A percentile compares a stretch with the other conserved stretches of the same genome.
These are phyloP conservation scores for Amaranthus hypochondriacus DNA, from an alignment of 148 eudicot genomes.

Conservation along the genomic window DNA sequence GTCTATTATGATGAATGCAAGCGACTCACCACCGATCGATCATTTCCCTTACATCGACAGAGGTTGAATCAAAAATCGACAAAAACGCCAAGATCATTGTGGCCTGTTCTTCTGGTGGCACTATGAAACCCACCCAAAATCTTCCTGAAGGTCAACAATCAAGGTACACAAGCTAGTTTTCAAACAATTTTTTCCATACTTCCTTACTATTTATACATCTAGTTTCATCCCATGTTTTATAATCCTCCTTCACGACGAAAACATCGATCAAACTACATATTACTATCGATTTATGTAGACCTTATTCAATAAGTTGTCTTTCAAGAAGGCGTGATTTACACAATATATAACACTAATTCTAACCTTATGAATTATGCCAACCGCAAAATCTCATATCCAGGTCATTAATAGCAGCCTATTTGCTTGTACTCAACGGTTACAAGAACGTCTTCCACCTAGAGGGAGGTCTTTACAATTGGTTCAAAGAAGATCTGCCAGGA, in stretches of 20 bases:
- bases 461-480: slow-evolving; percentile 88
- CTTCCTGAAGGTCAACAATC: slow-evolving; percentile 99
- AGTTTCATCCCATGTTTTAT: not conserved
- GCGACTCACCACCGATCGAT: slow-evolving; percentile 5
- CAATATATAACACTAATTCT: not conserved
- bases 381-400: slow-evolving; percentile 37
- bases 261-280: not conserved
- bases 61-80: slow-evolving; percentile 63
- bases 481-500: slow-evolving; percentile 66
- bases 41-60: slow-evolving; percentile 34
- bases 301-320: not conserved
- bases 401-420: slow-evolving; percentile 95
- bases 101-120: slow-evolving; percentile 93
- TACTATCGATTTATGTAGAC: not conserved
- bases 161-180: slow-evolving; percentile 41
- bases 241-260: not conserved
- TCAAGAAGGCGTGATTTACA: not conserved
- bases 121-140: slow-evolving; percentile 85
- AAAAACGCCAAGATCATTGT: slow-evolving; percentile 88
- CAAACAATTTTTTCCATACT: not conserved
- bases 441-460: slow-evolving; percentile 85
- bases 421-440: slow-evolving; percentile 90
- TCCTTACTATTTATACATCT: not conserved
- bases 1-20: slow-evolving; percentile 1
- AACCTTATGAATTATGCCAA: not conserved